Evolutionary conservation across 1,284 basidiomycete genomes (phyloP), one percentile per base, ranked within the genome.

Genomic region (Rhodotorula sp.): DNA sequence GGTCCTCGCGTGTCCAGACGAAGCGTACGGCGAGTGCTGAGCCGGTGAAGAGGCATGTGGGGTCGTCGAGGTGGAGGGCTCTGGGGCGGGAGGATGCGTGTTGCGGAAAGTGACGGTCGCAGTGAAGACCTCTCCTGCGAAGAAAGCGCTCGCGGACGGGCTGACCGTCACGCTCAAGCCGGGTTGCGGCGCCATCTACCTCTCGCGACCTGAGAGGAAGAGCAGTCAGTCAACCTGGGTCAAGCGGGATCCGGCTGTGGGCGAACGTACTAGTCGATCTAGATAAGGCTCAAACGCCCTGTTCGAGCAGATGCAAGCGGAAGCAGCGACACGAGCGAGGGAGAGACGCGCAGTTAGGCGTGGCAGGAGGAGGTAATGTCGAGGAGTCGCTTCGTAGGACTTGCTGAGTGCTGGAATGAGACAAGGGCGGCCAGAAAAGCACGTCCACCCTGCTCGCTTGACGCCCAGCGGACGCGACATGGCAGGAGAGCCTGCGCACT

Each of bases 91-190:
- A 57, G 70, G 34, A 59, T 64, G 26, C 86, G 86, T 89, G 79
- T 95, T 96, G 56, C 89, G 89, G 80, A 96, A 92, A 0, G 90
- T 89, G 77, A 97, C 88, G 8, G 86, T 88, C 24, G 91, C 91
- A 10, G 87, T 84, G 80, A 95, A 91, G 1, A 86, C 83, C 80
- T 97, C 94, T 69, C 94, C 94, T 1, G 94, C 92, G 80, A 94
- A 97, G 81, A 90, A 96, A 0, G 91, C 91, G 0, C 91, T 90
- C 72, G 93, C 89, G 0, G 88, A 84, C 5, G 94, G 94, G 0
- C 80, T 87, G 59, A 85, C 81, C 0, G 80, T 80, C 40, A 85
- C 80, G 66, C 80, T 79, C 57, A 84, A 50, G n/a, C 67, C 62
- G 24, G 28, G 48, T 40, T 22, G 26, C 24, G 30, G 46, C n/a